phyloP scores from a whole-genome alignment of 192 early-diverging fungal species.

The Jimgerdemannia lactiflua region DNA sequence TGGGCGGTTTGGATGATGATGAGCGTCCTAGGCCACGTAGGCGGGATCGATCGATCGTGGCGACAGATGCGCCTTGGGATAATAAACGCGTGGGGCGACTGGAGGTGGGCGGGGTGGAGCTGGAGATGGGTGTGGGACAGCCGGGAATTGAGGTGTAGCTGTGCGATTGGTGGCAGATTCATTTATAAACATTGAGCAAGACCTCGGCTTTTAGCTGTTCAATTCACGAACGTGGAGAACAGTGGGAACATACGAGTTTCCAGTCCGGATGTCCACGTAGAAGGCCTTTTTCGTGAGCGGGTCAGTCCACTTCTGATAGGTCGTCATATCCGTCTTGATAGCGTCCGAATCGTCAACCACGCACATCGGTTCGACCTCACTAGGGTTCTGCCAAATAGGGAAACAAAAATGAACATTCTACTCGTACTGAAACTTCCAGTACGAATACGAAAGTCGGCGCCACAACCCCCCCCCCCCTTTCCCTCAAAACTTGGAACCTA shows the following conservation, averaged over 20 bases:
- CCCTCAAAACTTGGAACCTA: neutral
- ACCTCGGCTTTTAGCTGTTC: no score
- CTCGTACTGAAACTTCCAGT: neutral
- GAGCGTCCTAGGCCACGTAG: neutral
- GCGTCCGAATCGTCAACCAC: neutral
- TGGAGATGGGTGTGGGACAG: neutral
- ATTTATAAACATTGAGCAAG: neutral
- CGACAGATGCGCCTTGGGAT: neutral
- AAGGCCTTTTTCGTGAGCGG: constrained; percentile 7
- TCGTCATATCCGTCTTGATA: constrained; percentile 2
- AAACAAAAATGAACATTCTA: neutral
- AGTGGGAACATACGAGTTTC: constrained; percentile 33
- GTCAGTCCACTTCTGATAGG: constrained; percentile 24
- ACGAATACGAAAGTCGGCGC: no score
- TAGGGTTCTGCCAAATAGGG: neutral
- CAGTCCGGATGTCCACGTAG: constrained; percentile 33
- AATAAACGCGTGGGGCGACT: neutral
- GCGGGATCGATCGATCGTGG: neutral
- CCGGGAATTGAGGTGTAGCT: neutral
- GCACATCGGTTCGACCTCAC: neutral
- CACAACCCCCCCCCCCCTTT: no score
- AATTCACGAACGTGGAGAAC: no score
- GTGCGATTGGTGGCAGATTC: neutral
- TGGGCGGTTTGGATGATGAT: neutral
- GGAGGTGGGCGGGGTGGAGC: neutral